Evolutionary conservation across 1,284 basidiomycete genomes (phyloP), one percentile per base, ranked within the genome.

Genomic region (Ceratorhiza oryzae-sativae): DNA sequence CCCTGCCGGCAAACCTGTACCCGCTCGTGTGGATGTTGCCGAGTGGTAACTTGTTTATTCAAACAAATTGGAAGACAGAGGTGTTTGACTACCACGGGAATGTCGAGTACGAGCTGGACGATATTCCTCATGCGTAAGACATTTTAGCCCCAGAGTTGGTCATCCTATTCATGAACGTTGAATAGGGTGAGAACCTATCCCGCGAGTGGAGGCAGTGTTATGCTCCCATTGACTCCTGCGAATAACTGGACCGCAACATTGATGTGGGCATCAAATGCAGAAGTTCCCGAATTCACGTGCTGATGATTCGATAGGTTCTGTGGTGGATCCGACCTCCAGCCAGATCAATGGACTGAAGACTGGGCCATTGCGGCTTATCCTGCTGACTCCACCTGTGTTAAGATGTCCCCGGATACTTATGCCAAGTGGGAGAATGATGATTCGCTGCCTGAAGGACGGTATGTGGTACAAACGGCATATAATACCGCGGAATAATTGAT

Each of bases 1-100:
- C 94, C 0, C 91, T 93, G 48, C 95, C 94, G 61, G 86, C 96
- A 77, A 97, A 97, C 81, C 85, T 95, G 1, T 97, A 96, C 76
- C 88, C 94, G 0, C 88, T 94, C 76, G 88, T 91, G 0, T 97
- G 86, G 86, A 85, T 95, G 61, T 86, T 97, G 83, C 87, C 92
- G 0, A 93, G 90, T 0, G 94, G 94, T 51, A 88, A 88, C 77
- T 85, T 92, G 82, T 88, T 96, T 77, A 84, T 96, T 48, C 94
- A 96, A 79, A 90, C 94, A 1, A 94, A 95, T 78, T 80, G 78
- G 73, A 79, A 79, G 67, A 80, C 83, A 32, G 80, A 79, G 74
- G 80, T 85, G 70, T 83, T 82, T 85, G 78, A 96, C 88, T 73
- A 90, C 90, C 5, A 87, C 89, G 88, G 76, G 72, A 87, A 83